Evolutionary conservation across 148 eudicot species (phyloP).

Genomic region (Vaccinium myrtillus): DNA sequence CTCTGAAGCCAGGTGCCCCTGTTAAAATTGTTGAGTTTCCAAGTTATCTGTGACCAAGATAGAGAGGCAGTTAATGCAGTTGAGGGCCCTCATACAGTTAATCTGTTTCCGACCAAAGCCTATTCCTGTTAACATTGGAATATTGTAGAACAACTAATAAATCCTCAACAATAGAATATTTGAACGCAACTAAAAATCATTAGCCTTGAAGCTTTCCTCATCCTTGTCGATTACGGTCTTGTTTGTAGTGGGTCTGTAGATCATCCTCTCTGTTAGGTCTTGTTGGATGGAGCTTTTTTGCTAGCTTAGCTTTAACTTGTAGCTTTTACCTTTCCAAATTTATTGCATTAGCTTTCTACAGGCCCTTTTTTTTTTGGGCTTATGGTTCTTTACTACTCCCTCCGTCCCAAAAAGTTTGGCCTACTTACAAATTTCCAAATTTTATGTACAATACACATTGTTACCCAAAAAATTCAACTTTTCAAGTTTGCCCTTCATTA

Average conservation of each 20-base stretch:
- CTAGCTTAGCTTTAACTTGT: not conserved
- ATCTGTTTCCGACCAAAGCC: not conserved
- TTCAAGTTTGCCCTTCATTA: too few species aligned
- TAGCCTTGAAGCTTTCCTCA: not conserved
- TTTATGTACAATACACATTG: too few species aligned
- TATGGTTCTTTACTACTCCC: not conserved
- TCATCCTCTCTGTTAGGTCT: not conserved
- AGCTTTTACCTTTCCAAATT: not conserved
- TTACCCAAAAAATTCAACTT: too few species aligned
- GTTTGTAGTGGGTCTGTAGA: not conserved
- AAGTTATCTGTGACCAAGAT: not conserved
- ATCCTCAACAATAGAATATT: not conserved
- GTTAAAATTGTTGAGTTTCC: conserved; percentile 1
- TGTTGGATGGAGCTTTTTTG: not conserved
- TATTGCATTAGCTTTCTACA: not conserved
- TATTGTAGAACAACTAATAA: not conserved
- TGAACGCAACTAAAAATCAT: not conserved
- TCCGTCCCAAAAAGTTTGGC: too few species aligned
- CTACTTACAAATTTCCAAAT: too few species aligned
- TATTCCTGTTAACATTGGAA: not conserved
- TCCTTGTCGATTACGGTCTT: not conserved
- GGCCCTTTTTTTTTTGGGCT: not conserved
- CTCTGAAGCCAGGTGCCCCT: not conserved
- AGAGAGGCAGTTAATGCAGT: not conserved
- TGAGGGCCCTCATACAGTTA: not conserved